phyloP scores from a whole-genome alignment of 768 basidiomycete species.

The Daedalea quercina region DNA sequence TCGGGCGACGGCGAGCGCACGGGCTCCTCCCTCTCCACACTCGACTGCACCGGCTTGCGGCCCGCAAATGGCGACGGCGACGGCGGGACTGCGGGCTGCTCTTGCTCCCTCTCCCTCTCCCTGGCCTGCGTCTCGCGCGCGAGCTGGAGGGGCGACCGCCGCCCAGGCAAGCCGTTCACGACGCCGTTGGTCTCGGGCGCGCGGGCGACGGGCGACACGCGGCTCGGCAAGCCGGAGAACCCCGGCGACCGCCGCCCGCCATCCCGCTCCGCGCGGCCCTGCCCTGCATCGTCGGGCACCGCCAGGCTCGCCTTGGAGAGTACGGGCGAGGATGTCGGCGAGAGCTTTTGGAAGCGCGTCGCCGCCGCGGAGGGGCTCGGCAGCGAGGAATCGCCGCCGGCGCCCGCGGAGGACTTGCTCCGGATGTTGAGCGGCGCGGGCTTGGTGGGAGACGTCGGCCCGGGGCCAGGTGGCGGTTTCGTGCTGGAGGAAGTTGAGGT shows the following conservation, averaged over 20 bases:
- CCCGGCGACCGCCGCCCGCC: conserved; percentile 6
- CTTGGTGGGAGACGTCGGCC: conserved; percentile 19
- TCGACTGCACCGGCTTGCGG: conserved; percentile 6
- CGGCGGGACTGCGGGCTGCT: too few relatives aligned
- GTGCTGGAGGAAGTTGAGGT: conserved; percentile 18
- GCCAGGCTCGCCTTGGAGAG: conserved; percentile 13
- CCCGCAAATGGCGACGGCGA: conserved; percentile 6
- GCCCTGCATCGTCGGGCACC: conserved; percentile 8
- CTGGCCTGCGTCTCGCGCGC: conserved; percentile 10
- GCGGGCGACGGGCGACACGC: neutral
- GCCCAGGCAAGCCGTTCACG: conserved; percentile 15
- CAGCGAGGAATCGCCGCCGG: neutral
- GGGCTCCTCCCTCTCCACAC: neutral
- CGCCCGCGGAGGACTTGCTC: neutral
- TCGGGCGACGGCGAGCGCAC: conserved; percentile 62
- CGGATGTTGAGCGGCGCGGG: conserved; percentile 23
- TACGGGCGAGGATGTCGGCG: conserved; percentile 20
- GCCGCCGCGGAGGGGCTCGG: conserved; percentile 20
- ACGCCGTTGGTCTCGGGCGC: neutral
- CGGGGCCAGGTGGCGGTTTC: neutral
- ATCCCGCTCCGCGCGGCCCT: conserved; percentile 1
- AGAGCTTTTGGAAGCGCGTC: conserved; percentile 21
- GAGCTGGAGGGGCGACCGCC: conserved; percentile 9
- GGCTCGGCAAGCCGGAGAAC: neutral
- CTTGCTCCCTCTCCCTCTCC: too few relatives aligned